Base-by-base conservation (phyloP, 1,284 basidiomycete genomes). In the Puccinia hordei region DNA sequence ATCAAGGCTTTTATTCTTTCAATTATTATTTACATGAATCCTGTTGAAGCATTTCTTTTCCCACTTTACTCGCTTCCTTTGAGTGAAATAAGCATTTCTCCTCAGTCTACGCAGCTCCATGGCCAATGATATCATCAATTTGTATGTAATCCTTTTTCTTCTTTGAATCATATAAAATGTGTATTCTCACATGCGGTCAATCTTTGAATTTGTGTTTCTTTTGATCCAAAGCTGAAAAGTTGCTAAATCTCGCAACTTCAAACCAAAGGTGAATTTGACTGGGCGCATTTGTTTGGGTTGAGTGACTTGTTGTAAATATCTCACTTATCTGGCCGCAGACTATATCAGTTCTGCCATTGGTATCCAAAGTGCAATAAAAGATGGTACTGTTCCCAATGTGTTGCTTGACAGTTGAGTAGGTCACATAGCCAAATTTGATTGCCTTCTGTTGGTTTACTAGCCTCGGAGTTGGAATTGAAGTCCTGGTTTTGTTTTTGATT, bases 241-340 rank as follows among this genome's bases (percentile, higher is more conserved):
- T 49, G 15, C 9, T n/a, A 44, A 75, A 75, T 63, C 30, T 24
- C 15, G 38, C 46, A 6, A 75, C 59, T 30, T 75, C 57, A 44
- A 75, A 75, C 57, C 73, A 75, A 1, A 75, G 73, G 17, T 75
- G 73, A 24, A 63, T 33, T 59, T 44, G n/a, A 65, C 35, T 10
- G 38, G 35, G 61, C 13, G 33, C 38, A 44, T 63, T 33, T 27
- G 61, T 75, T 10, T 46, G 13, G 0, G 19, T 33, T 22, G 24
- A 44, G 44, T 27, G 30, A n/a, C 61, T n/a, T 0, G 49, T 63
- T 27, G 61, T 75, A 19, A 74, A 74, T n/a, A 74, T 74, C 55
- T 74, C n/a, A 44, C 30, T 74, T 38, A 74, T 74, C 61, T 59
- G 57, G 2, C 57, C 73, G 12, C 73, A 75, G 4, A 49, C 57